These are phyloP conservation scores for Ustilaginoidea virens DNA, from an alignment of 2,329 filamentous ascomycete species.

Conservation along the genomic window DNA sequence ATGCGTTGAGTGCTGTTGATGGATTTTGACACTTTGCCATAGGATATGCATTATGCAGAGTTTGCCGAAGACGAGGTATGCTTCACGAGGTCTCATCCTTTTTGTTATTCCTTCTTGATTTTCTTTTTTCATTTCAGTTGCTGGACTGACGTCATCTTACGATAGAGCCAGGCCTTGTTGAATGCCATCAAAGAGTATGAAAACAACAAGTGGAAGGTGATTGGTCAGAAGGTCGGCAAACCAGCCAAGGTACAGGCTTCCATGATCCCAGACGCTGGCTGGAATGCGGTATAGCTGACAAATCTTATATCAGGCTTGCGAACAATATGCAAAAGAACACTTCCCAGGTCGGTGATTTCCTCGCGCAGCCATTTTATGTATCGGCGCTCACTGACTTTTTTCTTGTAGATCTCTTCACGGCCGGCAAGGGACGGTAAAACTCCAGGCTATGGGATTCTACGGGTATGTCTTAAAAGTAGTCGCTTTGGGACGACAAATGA, in stretches of 20 bases:
- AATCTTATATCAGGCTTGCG: conserved; percentile 25
- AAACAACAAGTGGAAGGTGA: conserved; percentile 95
- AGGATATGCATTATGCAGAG: conserved; percentile 99
- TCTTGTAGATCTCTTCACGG: conserved; percentile 25
- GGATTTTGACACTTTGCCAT: neutral
- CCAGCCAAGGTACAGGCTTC: conserved; percentile 55
- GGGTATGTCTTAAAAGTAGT: too few species aligned
- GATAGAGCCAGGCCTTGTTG: conserved; percentile 60
- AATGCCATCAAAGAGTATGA: conserved; percentile 98
- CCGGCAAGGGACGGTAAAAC: conserved; percentile 21
- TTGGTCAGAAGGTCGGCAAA: conserved; percentile 93
- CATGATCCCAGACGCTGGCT: neutral
- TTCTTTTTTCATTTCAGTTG: conserved; percentile 11
- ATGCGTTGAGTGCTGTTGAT: conserved; percentile 2
- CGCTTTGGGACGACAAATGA: too few species aligned
- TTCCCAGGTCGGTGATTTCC: conserved; percentile 40
- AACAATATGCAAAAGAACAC: conserved; percentile 91
- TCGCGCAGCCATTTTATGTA: conserved; percentile 15
- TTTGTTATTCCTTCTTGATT: neutral
- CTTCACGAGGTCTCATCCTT: too few species aligned
- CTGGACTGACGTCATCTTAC: conserved; percentile 8
- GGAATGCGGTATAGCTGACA: conserved; percentile 4
- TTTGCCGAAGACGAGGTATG: conserved; percentile 91
- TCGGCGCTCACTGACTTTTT: too few species aligned
- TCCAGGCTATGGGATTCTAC: too few species aligned